Evolutionary conservation across 495 filamentous ascomycete species (phyloP).

Genomic region (Aspergillus nidulans): DNA sequence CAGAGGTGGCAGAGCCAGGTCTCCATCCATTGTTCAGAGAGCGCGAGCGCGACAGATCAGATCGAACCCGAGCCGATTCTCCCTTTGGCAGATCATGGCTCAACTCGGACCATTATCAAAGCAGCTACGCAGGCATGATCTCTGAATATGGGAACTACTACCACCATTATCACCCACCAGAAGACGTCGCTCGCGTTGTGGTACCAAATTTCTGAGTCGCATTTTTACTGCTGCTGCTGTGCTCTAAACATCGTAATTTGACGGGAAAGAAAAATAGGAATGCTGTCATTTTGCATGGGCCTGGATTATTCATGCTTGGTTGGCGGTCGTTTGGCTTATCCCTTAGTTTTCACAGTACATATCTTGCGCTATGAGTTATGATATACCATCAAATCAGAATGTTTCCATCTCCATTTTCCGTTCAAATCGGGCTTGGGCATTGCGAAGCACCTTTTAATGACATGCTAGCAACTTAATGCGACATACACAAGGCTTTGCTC

Average conservation of each 20-base stretch:
- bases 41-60: neutral
- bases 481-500: too few relatives aligned
- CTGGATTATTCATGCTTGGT: neutral
- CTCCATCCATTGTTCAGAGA: constrained; percentile 3
- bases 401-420: too few relatives aligned
- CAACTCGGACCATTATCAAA: constrained; percentile 35
- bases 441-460: too few relatives aligned
- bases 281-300: neutral
- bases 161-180: neutral
- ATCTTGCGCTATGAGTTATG: neutral
- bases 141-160: neutral
- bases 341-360: neutral
- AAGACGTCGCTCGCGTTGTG: neutral
- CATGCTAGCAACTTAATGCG: too few relatives aligned
- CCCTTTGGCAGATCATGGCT: constrained; percentile 37
- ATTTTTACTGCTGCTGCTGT: neutral
- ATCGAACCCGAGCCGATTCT: constrained; percentile 33
- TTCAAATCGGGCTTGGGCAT: too few relatives aligned
- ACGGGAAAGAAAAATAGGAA: neutral
- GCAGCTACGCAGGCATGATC: neutral
- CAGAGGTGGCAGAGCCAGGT: constrained; percentile 22
- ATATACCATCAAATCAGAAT: neutral
- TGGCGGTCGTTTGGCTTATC: neutral
- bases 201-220: neutral
- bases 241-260: neutral